phyloP scores from a whole-genome alignment of 2,329 filamentous ascomycete species.

The Pseudopyrenochaeta lycopersici region DNA sequence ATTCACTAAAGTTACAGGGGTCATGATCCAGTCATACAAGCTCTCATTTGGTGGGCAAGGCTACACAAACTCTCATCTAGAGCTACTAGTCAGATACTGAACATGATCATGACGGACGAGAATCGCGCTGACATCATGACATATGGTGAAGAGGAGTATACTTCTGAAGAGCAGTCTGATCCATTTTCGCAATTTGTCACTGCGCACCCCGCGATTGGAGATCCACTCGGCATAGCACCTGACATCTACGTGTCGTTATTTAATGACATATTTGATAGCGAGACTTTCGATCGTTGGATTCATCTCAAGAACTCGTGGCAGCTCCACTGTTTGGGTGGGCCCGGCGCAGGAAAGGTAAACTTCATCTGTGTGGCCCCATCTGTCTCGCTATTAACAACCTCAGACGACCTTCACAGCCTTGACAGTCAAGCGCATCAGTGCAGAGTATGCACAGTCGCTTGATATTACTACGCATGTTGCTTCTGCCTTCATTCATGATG shows the following conservation, averaged over 20 bases:
- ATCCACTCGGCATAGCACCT: conserved; percentile 1
- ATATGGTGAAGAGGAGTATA: not conserved
- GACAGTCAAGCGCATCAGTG: not conserved
- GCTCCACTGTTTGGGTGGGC: conserved; percentile 22
- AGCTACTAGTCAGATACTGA: not conserved
- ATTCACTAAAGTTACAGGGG: too few relatives aligned
- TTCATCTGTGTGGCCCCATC: not conserved
- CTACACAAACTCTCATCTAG: too few relatives aligned
- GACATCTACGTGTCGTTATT: conserved; percentile 23
- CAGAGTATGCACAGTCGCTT: not conserved
- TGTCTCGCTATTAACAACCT: not conserved
- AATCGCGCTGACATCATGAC: not conserved
- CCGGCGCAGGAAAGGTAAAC: conserved; percentile 26
- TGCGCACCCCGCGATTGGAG: conserved; percentile 3
- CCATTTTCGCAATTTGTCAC: not conserved
- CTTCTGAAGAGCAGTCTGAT: not conserved
- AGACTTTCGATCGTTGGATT: conserved; percentile 16
- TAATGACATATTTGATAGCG: conserved; percentile 14
- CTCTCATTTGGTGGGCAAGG: too few relatives aligned
- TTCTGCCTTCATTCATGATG: conserved; percentile 6
- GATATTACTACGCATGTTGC: not conserved
- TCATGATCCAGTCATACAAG: too few relatives aligned
- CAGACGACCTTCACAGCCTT: conserved; percentile 13
- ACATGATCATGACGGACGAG: not conserved
- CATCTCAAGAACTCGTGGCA: conserved; percentile 15